Percentiles rank a stretch among this genome's conserved stretches.
These are phyloP conservation scores for Rhododendron henanense DNA, from an alignment of 148 eudicot genomes.

Conservation along the genomic window DNA sequence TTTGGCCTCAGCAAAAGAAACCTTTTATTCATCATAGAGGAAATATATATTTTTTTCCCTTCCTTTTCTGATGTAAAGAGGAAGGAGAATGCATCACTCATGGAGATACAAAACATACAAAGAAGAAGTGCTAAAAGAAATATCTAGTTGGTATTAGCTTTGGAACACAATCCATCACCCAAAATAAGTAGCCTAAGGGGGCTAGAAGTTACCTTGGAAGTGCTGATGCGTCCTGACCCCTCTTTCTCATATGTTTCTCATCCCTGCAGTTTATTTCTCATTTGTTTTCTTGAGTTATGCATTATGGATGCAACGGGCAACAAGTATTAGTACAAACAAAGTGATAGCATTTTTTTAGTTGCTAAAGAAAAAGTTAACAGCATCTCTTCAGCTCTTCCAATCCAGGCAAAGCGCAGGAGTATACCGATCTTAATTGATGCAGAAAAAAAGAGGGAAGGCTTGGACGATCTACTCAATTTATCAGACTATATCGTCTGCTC, in stretches of 20 bases:
- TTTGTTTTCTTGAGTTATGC: neutral
- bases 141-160: neutral
- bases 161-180: neutral
- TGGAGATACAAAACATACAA: neutral
- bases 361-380: slow-evolving; percentile 14
- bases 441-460: slow-evolving; percentile 74
- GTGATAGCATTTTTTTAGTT: neutral
- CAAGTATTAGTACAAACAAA: neutral
- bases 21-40: neutral
- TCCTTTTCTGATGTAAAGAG: neutral
- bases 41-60: no score
- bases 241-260: neutral
- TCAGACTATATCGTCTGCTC: slow-evolving; percentile 79
- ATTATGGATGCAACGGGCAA: neutral
- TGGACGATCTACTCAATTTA: slow-evolving; percentile 67
- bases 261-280: neutral
- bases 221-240: neutral
- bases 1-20: neutral
- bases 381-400: slow-evolving; percentile 41
- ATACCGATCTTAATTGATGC: slow-evolving; percentile 94
- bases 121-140: neutral
- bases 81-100: neutral
- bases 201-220: neutral
- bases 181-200: neutral
- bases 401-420: slow-evolving; percentile 70